Conservation (phyloP, 2,329 filamentous ascomycete species). For the Colletotrichum abscissum region DNA sequence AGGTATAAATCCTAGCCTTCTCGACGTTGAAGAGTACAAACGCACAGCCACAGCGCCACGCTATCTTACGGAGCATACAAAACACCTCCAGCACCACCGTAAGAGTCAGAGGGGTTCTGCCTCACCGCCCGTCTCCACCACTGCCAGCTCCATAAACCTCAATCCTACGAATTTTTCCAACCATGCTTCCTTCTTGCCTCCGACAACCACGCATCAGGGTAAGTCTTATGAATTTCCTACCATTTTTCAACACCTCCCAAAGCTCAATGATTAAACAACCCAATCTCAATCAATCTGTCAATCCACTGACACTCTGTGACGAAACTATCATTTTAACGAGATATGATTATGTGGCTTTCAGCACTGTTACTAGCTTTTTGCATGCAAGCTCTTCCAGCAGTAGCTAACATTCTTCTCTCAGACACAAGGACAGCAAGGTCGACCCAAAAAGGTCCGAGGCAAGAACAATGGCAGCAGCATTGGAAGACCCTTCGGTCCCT, state of each 20-base stretch:
- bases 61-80: not conserved
- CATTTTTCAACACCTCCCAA: not conserved
- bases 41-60: conserved; percentile 10
- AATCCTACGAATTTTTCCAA: not conserved
- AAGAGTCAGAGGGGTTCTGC: not conserved
- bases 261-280: conserved; percentile 59
- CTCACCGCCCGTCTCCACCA: conserved; percentile 15
- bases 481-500: conserved; percentile 40
- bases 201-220: conserved; percentile 28
- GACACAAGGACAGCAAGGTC: not conserved
- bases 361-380: not conserved
- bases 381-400: not conserved
- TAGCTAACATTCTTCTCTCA: conserved; percentile 6
- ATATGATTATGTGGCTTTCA: conserved; percentile 24
- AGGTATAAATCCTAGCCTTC: conserved; percentile 4
- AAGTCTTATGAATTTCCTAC: conserved; percentile 31
- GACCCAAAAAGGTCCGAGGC: conserved; percentile 35
- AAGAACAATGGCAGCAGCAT: not conserved
- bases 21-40: not conserved
- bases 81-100: not conserved
- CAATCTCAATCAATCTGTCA: conserved; percentile 64
- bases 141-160: conserved; percentile 6
- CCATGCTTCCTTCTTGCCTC: conserved; percentile 36
- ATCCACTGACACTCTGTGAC: conserved; percentile 65
- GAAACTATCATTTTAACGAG: conserved; percentile 54